Evolutionary conservation across 78 protist species (phyloP).

Genomic region (slime mould (Dictyostelium discoideum)): dicty_2.7 NC_007090.3:2880501-2881000

Average conservation of each 20-base stretch:
- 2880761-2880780: slow-evolving; percentile 42
- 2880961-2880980: not conserved
- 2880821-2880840: slow-evolving; percentile 42
- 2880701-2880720: slow-evolving; percentile 79
- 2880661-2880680: slow-evolving; percentile 37
- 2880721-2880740: slow-evolving; percentile 55
- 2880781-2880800: slow-evolving; percentile 32
- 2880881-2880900: slow-evolving; percentile 21
- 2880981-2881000: slow-evolving; percentile 14
- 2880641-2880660: slow-evolving; percentile 51
- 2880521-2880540: too few relatives aligned
- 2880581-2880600: too few relatives aligned
- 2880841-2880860: slow-evolving; percentile 47
- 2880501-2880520: too few relatives aligned
- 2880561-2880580: not conserved
- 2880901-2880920: not conserved
- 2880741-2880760: slow-evolving; percentile 26
- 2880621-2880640: slow-evolving; percentile 19
- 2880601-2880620: slow-evolving; percentile 4
- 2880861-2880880: slow-evolving; percentile 48
- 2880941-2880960: not conserved
- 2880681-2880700: slow-evolving; percentile 48
- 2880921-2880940: not conserved
- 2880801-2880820: slow-evolving; percentile 27
- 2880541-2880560: too few relatives aligned